A percentile compares a stretch with the other conserved stretches of the same genome.
phyloP scores from a whole-genome alignment of 1,139 yeast genomes.

The Kluyveromyces sp. region DNA sequence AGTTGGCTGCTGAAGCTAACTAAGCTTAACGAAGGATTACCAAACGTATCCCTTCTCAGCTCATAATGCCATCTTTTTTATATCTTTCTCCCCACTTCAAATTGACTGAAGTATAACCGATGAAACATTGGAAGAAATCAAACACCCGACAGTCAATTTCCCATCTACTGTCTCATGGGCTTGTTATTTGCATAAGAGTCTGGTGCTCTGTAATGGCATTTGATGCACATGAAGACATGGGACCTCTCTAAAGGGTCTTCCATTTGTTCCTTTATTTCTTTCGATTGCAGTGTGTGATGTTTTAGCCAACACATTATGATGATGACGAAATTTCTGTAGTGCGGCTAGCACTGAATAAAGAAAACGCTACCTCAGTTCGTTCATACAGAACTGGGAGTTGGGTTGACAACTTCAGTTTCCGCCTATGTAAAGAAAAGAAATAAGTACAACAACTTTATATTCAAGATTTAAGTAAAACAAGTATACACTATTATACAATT shows the following conservation, averaged over 20 bases:
- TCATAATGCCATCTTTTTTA: conserved; percentile 1
- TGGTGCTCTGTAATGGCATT: neutral
- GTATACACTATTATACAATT: conserved; percentile 7
- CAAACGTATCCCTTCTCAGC: neutral
- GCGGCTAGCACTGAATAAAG: neutral
- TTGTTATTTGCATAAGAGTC: neutral
- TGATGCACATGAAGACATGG: neutral
- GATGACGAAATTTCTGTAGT: conserved; percentile 9
- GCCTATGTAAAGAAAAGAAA: conserved; percentile 7
- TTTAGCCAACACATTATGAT: conserved; percentile 7
- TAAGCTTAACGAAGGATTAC: conserved; percentile 32
- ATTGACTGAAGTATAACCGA: neutral
- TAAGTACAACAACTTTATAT: conserved; percentile 9
- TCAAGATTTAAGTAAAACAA: conserved; percentile 6
- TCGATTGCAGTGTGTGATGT: conserved; percentile 4
- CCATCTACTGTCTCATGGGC: neutral
- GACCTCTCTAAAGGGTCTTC: neutral
- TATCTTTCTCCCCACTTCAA: neutral
- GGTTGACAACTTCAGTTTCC: conserved; percentile 3
- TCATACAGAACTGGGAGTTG: neutral
- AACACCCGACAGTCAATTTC: too few species aligned
- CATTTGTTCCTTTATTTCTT: conserved; percentile 1
- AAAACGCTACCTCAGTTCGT: neutral
- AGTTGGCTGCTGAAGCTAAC: conserved; percentile 90
- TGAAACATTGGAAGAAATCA: too few species aligned